These are phyloP conservation scores for Exophiala bonariae DNA, from an alignment of 2,329 filamentous ascomycete species.

Conservation along the genomic window DNA sequence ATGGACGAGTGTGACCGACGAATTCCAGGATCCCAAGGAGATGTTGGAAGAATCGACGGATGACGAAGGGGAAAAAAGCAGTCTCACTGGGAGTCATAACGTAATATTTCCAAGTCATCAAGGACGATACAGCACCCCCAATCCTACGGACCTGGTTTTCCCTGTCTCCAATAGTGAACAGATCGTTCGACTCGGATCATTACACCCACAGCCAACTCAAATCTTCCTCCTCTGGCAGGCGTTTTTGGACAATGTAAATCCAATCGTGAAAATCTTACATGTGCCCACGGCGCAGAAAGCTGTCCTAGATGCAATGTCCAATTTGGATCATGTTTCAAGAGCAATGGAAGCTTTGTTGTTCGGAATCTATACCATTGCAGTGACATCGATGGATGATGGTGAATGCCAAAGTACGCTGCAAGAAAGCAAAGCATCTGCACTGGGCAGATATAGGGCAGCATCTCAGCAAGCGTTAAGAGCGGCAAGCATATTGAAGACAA, in stretches of 20 bases:
- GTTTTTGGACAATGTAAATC: constrained; percentile 30
- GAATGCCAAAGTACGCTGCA: constrained; percentile 22
- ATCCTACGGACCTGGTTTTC: too few species aligned
- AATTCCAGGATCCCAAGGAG: too few species aligned
- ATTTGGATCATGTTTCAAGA: constrained; percentile 19
- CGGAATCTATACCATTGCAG: constrained; percentile 35
- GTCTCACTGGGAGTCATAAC: too few species aligned
- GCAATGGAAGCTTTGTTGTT: constrained; percentile 34
- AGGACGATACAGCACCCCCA: too few species aligned
- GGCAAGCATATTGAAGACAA: constrained; percentile 24
- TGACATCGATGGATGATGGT: constrained; percentile 32
- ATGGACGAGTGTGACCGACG: too few species aligned
- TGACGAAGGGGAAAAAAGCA: too few species aligned
- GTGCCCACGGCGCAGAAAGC: constrained; percentile 27
- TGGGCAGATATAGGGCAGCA: constrained; percentile 24
- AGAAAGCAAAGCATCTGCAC: constrained; percentile 25
- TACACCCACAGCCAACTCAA: too few species aligned
- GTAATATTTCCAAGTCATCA: too few species aligned
- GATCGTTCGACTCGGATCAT: too few species aligned
- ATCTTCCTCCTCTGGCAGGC: constrained; percentile 21
- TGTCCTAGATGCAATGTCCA: constrained; percentile 28
- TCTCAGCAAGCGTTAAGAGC: constrained; percentile 23
- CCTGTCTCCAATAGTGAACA: too few species aligned
- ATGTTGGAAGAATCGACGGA: too few species aligned
- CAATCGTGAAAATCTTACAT: constrained; percentile 30